Percentiles rank a stretch among this genome's conserved stretches.
These are phyloP conservation scores for Bruguiera gymnorhiza DNA, from an alignment of 345 rosid species.

Conservation along the genomic window DNA sequence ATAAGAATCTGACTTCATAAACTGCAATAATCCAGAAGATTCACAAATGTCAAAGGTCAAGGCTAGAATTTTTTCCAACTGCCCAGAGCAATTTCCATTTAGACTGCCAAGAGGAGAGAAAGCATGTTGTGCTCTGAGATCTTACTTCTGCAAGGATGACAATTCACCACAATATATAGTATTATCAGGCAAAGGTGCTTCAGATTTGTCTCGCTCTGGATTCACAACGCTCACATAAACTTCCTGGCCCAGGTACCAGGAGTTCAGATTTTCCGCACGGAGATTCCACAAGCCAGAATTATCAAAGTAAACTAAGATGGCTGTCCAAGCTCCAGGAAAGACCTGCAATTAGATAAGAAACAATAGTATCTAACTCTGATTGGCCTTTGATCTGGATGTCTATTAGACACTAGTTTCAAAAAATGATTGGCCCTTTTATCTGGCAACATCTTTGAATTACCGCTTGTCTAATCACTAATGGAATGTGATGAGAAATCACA, in stretches of 20 bases:
- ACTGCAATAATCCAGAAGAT: neutral
- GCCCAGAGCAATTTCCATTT: no score
- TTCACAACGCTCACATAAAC: constrained; percentile 61
- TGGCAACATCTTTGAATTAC: no score
- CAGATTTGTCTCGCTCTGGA: constrained; percentile 63
- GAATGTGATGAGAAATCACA: no score
- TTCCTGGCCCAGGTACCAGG: constrained; percentile 95
- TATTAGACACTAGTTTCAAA: no score
- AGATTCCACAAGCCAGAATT: constrained; percentile 95
- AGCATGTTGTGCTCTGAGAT: constrained; percentile 11
- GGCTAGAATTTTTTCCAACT: neutral
- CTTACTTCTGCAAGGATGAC: constrained; percentile 78
- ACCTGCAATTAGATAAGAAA: constrained; percentile 43
- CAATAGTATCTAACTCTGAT: neutral
- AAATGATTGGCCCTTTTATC: no score
- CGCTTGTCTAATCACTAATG: no score
- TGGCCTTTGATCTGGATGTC: no score
- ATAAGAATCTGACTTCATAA: no score
- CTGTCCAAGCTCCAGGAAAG: constrained; percentile 96
- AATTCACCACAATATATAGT: constrained; percentile 78
- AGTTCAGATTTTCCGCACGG: constrained; percentile 68
- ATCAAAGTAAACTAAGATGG: constrained; percentile 78
- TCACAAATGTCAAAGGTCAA: neutral
- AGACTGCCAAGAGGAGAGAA: neutral
- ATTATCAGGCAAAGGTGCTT: constrained; percentile 55